A percentile compares a stretch with the other conserved stretches of the same genome.
Evolutionary conservation across 164 flowering plant genomes (phyloP).

Genomic region (Magnolia changhungtana): DNA sequence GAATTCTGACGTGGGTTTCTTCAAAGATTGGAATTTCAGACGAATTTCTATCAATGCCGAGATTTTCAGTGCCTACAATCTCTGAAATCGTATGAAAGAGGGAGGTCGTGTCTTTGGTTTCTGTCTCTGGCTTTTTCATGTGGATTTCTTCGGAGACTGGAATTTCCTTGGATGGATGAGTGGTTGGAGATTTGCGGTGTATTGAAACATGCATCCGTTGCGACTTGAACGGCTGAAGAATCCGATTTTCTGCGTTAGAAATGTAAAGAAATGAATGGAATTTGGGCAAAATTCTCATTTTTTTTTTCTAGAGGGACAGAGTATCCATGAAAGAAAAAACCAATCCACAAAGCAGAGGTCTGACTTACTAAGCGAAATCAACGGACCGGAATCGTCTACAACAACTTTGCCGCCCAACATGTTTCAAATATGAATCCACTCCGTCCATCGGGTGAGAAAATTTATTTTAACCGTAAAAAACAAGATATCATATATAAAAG

Average conservation of each 20-base stretch:
- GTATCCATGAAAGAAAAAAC: too few species aligned
- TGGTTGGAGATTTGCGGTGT: constrained; percentile 12
- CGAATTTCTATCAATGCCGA: constrained; percentile 10
- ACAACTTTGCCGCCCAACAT: too few species aligned
- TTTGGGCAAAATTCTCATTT: constrained; percentile 23
- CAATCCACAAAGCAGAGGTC: too few species aligned
- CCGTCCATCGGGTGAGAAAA: too few species aligned
- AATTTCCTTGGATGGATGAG: background rate
- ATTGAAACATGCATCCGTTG: constrained; percentile 7
- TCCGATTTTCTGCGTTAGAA: background rate
- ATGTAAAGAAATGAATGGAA: constrained; percentile 10
- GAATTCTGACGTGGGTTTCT: constrained; percentile 10
- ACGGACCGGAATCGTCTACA: too few species aligned
- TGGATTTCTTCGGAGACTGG: constrained; percentile 6
- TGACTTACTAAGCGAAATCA: too few species aligned
- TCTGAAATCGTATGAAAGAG: constrained; percentile 54
- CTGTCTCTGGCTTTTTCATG: constrained; percentile 9
- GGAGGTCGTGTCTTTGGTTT: constrained; percentile 10
- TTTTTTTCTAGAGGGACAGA: background rate
- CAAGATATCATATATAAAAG: too few species aligned
- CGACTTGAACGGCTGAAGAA: background rate
- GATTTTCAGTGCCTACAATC: constrained; percentile 45
- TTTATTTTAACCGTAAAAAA: too few species aligned
- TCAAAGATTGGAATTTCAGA: constrained; percentile 20
- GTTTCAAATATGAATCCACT: too few species aligned